Conservation (phyloP, 768 basidiomycete species). For the Phaeolepiota aurea region DNA sequence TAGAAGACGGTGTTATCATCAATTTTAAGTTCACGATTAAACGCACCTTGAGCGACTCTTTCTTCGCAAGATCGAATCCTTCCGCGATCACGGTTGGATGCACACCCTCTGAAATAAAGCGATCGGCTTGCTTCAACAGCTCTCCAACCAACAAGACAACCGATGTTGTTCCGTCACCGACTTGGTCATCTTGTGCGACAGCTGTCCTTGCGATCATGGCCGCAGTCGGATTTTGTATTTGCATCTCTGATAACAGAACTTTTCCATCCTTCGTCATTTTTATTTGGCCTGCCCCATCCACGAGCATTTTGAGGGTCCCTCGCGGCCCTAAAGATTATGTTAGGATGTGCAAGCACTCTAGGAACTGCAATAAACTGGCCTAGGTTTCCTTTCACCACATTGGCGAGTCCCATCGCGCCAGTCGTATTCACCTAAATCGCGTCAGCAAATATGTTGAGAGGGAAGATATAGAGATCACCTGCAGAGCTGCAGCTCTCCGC, state of each 20-base stretch:
- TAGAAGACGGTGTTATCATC: slow-evolving; percentile 4
- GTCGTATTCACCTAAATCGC: slow-evolving; percentile 71
- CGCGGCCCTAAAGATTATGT: slow-evolving; percentile 59
- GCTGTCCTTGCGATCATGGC: slow-evolving; percentile 99
- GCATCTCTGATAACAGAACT: slow-evolving; percentile 97
- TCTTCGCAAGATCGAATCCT: slow-evolving; percentile 96
- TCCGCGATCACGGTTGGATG: slow-evolving; percentile 94
- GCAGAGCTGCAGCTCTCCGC: slow-evolving; percentile 80
- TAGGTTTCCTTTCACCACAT: slow-evolving; percentile 94
- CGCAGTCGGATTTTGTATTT: slow-evolving; percentile 98
- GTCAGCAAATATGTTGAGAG: neutral
- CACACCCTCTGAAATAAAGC: slow-evolving; percentile 96
- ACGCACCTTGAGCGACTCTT: slow-evolving; percentile 80
- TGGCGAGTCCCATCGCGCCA: slow-evolving; percentile 95
- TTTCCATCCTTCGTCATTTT: slow-evolving; percentile 99
- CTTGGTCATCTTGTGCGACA: slow-evolving; percentile 98
- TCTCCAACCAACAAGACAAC: slow-evolving; percentile 95
- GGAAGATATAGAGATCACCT: slow-evolving; percentile 43
- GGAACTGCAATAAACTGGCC: slow-evolving; percentile 40
- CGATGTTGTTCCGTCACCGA: slow-evolving; percentile 97
- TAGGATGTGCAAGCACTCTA: neutral
- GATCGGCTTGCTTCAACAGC: slow-evolving; percentile 93
- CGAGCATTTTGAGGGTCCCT: slow-evolving; percentile 98
- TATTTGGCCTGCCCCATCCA: slow-evolving; percentile 95
- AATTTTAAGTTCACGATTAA: slow-evolving; percentile 4